Conservation (phyloP, 768 basidiomycete genomes). For the Termitomyces sp. region DNA sequence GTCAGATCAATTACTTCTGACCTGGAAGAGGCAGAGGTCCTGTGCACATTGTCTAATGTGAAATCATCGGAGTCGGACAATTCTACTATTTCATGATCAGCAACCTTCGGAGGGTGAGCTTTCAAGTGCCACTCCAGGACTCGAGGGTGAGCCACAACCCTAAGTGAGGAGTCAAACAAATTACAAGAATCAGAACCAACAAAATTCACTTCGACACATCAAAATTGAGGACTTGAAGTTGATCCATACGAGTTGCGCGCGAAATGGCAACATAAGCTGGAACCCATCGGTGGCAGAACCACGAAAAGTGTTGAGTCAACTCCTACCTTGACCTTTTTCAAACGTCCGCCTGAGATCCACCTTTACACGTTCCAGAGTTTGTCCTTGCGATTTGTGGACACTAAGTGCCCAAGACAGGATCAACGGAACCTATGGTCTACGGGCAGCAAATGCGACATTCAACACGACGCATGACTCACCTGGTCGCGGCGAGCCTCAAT, state of each 20-base stretch:
- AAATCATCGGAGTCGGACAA: conserved; percentile 18
- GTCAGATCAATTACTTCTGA: conserved; percentile 9
- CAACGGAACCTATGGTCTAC: conserved; percentile 49
- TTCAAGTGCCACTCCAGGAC: conserved; percentile 51
- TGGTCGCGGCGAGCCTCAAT: conserved; percentile 58
- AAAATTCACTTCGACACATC: conserved; percentile 46
- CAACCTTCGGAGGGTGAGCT: not conserved
- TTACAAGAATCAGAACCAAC: not conserved
- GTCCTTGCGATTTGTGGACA: conserved; percentile 89
- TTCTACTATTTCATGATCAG: conserved; percentile 9
- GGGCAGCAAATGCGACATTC: not conserved
- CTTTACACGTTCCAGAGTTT: conserved; percentile 80
- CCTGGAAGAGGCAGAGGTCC: not conserved
- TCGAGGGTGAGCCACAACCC: conserved; percentile 59
- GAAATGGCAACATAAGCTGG: conserved; percentile 73
- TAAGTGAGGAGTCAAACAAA: conserved; percentile 18
- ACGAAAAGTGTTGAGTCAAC: not conserved
- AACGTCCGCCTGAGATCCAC: conserved; percentile 74
- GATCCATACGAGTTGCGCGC: conserved; percentile 62
- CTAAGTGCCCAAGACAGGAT: conserved; percentile 88
- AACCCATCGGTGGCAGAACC: not conserved
- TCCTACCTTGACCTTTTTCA: conserved; percentile 71
- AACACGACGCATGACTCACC: conserved; percentile 23
- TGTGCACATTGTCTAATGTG: conserved; percentile 26
- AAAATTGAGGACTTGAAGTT: conserved; percentile 63